Conservation (phyloP, 352 stramenopile genomes). For the Aphanomyces euteiches region DNA sequence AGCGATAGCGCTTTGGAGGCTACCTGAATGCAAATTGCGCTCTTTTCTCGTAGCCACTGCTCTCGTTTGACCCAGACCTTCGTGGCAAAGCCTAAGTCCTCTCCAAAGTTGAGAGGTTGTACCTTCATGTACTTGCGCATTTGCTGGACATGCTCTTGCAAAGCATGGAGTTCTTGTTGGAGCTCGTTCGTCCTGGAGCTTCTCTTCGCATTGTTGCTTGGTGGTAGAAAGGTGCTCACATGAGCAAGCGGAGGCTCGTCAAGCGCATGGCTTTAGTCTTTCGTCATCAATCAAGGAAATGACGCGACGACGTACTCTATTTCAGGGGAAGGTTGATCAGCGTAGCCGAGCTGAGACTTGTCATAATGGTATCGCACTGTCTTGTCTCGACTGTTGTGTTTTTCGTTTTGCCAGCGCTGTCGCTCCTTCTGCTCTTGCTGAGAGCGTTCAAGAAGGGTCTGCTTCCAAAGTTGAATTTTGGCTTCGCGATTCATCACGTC, state of each 20-base stretch:
- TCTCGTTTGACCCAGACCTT: conserved; percentile 68
- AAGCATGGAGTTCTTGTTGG: conserved; percentile 31
- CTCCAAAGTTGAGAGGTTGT: conserved; percentile 22
- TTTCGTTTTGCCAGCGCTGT: conserved; percentile 20
- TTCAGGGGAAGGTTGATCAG: no score
- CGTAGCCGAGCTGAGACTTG: no score
- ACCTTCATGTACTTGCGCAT: conserved; percentile 76
- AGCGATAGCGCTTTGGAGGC: conserved; percentile 32
- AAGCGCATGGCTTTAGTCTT: no score
- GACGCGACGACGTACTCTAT: no score
- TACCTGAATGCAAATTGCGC: conserved; percentile 47
- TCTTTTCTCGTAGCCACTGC: conserved; percentile 49
- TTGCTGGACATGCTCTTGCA: conserved; percentile 48
- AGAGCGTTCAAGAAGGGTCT: conserved; percentile 49
- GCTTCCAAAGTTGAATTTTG: conserved; percentile 69
- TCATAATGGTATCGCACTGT: no score
- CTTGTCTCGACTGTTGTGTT: no score
- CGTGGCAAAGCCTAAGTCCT: background rate
- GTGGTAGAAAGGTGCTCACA: background rate
- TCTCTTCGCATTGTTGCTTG: background rate
- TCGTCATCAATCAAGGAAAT: no score
- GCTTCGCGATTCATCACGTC: conserved; percentile 31
- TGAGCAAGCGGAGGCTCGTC: no score
- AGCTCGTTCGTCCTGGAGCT: background rate
- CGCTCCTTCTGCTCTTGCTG: conserved; percentile 35